Evolutionary conservation across 306 rosid genomes (phyloP), one percentile per base, ranked within the genome.

Genomic region (Comarum palustre): DNA sequence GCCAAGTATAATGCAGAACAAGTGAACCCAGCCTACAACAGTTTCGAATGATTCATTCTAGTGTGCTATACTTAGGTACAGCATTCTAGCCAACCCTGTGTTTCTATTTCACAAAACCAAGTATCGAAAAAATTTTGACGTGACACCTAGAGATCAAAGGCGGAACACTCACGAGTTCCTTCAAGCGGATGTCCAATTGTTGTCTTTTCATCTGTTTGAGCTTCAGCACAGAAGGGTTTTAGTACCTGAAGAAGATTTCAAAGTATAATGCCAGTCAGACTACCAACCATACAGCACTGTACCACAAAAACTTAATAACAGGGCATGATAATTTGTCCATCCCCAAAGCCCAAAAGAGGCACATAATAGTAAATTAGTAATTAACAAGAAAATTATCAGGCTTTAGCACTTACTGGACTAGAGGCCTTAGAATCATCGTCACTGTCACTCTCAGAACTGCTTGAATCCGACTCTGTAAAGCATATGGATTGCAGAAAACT

Each of bases 161-260:
- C n/a, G 31, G 68, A 75, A 52, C 72, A 87, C 97, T 85, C 87
- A 91, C 96, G 87, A 83, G 86, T 84, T 75, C 80, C 84, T 76
- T 91, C 87, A 57, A 80, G 84, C 27, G 83, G 77, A 84, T 78
- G 83, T 61, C 59, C 80, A 39, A 51, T 75, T 52, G 66, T 73
- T 74, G 81, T 73, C 57, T 81, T 79, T 72, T 84, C 91, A 20
- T 81, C 86, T 65, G 82, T 69, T 55, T 36, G 83, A 82, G 77
- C 79, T 66, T 69, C 85, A 48, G 82, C 83, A 74, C 70, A 77
- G 74, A 81, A 31, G 57, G 75, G 83, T 77, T 83, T 87, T 38
- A 81, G 86, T 78, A 71, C 88, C 96, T 89, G 84, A 55, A 69
- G 74, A 80, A 64, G 36, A 83, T 46, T 72, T 64, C 42, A 19